phyloP scores from a whole-genome alignment of 768 basidiomycete genomes.

The Mycena polygramma region DNA sequence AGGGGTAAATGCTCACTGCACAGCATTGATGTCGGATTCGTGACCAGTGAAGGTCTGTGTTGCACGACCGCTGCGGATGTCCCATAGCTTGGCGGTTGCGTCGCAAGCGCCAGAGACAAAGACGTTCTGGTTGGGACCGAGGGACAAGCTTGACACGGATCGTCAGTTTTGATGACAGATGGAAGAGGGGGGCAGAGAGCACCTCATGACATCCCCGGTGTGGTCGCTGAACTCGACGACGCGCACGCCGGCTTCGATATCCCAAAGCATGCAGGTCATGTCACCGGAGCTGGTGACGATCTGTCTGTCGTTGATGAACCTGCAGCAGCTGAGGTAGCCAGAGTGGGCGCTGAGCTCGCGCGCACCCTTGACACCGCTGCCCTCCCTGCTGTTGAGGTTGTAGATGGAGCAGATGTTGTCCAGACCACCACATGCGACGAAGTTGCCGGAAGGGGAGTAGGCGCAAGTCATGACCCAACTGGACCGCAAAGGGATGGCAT shows the following conservation, averaged over 20 bases:
- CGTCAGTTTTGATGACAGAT: constrained; percentile 34
- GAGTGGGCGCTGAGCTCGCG: constrained; percentile 97
- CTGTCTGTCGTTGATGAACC: constrained; percentile 98
- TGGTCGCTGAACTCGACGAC: constrained; percentile 99
- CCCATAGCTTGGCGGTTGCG: constrained; percentile 98
- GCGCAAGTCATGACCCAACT: constrained; percentile 99
- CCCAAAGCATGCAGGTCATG: constrained; percentile 99
- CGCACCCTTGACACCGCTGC: constrained; percentile 86
- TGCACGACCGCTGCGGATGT: constrained; percentile 96
- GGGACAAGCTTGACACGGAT: constrained; percentile 76
- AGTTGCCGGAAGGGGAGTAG: constrained; percentile 96
- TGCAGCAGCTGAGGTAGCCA: constrained; percentile 97
- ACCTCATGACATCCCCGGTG: constrained; percentile 99
- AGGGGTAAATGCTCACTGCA: constrained; percentile 75
- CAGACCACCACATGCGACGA: constrained; percentile 97
- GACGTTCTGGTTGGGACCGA: constrained; percentile 92
- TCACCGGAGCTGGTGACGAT: constrained; percentile 98
- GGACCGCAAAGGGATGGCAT: constrained; percentile 96
- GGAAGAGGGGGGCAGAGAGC: constrained; percentile 38
- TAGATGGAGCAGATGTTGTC: constrained; percentile 99
- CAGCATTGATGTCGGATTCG: constrained; percentile 99
- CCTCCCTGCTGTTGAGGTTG: constrained; percentile 88
- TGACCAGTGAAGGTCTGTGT: constrained; percentile 99
- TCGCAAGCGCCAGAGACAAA: constrained; percentile 99
- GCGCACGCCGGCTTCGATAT: constrained; percentile 96